Evolutionary conservation across 2,329 filamentous ascomycete species (phyloP).

Genomic region (Monilinia fructicola): DNA sequence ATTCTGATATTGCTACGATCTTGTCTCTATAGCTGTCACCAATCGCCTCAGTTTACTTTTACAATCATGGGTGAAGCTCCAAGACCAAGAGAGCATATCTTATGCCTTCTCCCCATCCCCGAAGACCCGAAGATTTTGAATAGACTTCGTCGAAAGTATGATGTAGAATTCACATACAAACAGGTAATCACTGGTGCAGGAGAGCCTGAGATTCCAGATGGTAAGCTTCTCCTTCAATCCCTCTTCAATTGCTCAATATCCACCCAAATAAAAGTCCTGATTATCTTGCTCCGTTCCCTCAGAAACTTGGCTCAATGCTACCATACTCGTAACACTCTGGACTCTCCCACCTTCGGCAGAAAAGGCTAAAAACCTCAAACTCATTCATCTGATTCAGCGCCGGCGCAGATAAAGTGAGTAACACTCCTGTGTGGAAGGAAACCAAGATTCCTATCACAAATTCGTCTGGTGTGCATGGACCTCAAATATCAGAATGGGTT

Average conservation of each 20-base stretch:
- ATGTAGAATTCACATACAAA: slow-evolving; percentile 47
- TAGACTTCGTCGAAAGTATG: slow-evolving; percentile 45
- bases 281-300: background rate
- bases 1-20: background rate
- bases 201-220: slow-evolving; percentile 29
- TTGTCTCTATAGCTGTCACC: background rate
- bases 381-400: slow-evolving; percentile 42
- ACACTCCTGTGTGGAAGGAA: slow-evolving; percentile 40
- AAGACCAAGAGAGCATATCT: slow-evolving; percentile 43
- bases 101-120: slow-evolving; percentile 46
- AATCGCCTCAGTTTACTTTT: slow-evolving; percentile 13
- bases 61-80: slow-evolving; percentile 48
- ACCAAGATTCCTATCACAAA: slow-evolving; percentile 42
- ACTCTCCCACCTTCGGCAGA: slow-evolving; percentile 35
- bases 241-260: background rate
- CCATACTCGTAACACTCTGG: slow-evolving; percentile 40
- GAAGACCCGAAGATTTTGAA: slow-evolving; percentile 44
- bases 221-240: slow-evolving; percentile 18
- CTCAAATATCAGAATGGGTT: slow-evolving; percentile 67
- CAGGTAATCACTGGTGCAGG: slow-evolving; percentile 35
- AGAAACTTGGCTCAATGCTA: slow-evolving; percentile 38
- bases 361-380: slow-evolving; percentile 40
- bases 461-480: slow-evolving; percentile 44
- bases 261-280: background rate
- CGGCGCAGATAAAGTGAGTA: slow-evolving; percentile 39